Percentiles rank a stretch among this genome's conserved stretches.
phyloP scores from a whole-genome alignment of 2,329 filamentous ascomycete species.

The Simplicillium sp. region DNA sequence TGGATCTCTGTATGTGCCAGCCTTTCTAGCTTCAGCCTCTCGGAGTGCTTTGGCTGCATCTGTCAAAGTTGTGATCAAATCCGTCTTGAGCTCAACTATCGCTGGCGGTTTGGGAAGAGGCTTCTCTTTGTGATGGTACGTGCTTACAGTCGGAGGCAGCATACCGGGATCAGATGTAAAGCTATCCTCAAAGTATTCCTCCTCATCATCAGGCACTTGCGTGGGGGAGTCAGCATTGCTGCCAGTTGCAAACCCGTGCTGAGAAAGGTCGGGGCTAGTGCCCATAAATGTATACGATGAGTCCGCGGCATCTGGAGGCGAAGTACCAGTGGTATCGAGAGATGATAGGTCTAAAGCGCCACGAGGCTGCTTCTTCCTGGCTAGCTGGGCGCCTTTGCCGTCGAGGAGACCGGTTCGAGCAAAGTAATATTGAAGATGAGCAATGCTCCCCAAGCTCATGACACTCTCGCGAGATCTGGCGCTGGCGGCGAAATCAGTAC shows the following conservation, averaged over 20 bases:
- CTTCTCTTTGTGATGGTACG: constrained; percentile 79
- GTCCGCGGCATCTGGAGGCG: constrained; percentile 39
- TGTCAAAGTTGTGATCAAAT: constrained; percentile 57
- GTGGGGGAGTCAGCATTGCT: constrained; percentile 37
- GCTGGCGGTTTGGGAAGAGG: constrained; percentile 78
- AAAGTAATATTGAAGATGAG: constrained; percentile 97
- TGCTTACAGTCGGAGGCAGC: constrained; percentile 94
- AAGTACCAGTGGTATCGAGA: constrained; percentile 26
- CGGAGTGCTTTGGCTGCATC: constrained; percentile 60
- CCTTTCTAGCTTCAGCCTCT: constrained; percentile 38
- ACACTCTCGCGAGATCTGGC: constrained; percentile 88
- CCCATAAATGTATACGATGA: constrained; percentile 51
- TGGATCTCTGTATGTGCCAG: constrained; percentile 16
- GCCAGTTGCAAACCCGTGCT: constrained; percentile 25
- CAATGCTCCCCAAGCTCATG: constrained; percentile 91
- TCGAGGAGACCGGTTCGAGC: constrained; percentile 87
- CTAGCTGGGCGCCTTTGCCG: constrained; percentile 80
- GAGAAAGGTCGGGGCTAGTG: constrained; percentile 45
- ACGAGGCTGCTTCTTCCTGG: constrained; percentile 58
- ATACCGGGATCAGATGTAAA: constrained; percentile 63
- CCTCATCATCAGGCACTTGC: constrained; percentile 25
- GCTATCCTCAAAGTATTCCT: constrained; percentile 43
- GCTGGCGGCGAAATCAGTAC: constrained; percentile 82
- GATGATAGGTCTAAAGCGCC: constrained; percentile 49
- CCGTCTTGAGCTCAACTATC: constrained; percentile 62